Evolutionary conservation across 106 monocot species (phyloP), one percentile per base, ranked within the genome.

Genomic region (Dendrobium chrysotoxum): DNA sequence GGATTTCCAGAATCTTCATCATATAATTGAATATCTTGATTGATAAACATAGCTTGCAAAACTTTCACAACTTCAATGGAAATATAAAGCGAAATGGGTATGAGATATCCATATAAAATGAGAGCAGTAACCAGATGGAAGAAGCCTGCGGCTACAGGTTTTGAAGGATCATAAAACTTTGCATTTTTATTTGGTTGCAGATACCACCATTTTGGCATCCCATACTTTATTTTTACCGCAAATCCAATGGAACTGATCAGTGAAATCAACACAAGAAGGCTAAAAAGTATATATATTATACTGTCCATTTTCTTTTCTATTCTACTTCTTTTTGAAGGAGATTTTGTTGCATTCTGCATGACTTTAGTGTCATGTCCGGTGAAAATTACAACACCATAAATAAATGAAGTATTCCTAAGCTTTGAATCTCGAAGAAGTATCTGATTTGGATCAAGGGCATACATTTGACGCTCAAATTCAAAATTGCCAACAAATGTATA

Each of bases 31-130:
- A 98, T 75, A 80, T 98, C 97, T 39, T 94, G 90, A 82, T 91
- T 98, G 85, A 98, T 94, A 88, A 98, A 94, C 83, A 84, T 89
- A 31, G 97, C 97, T 78, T 98, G 97, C 75, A 94, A 80, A 53
- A 98, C 91, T 81, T 98, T 98, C 47, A 98, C 97, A 39, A 94
- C 75, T 79, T 98, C 97, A 78, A 94, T 98, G 7, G 97, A 98
- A 47, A 98, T 89, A 84, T 98, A 98, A 17, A 98, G 92, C 4
- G 97, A 98, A 75, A 98, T 94, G 0, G 94, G 97, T 79, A 98
- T 89, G n/a, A 98, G 78, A 81, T 98, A 98, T 72, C 97, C 97
- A 86, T 91, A 98, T 26, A 98, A 82, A 72, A 98, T 94, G 26
- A 98, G 90, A 71, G 97, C 97, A 21, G 97, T 98, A 40, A 98